phyloP scores from a whole-genome alignment of 345 rosid genomes.

The Acer campestre region DNA sequence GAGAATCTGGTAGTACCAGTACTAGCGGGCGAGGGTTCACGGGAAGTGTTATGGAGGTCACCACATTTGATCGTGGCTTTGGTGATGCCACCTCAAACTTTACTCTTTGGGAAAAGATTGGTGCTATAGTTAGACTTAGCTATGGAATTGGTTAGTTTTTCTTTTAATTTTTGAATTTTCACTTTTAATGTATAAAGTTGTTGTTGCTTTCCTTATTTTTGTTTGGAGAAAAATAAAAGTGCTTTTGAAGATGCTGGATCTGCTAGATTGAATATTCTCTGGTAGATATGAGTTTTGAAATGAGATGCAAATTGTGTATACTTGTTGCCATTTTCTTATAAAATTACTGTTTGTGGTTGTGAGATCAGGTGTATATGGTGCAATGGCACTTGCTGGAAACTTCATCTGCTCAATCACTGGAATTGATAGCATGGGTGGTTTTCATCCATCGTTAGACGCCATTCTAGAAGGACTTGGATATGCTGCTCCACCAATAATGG shows the following conservation, averaged over 20 bases:
- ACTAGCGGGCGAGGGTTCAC: constrained; percentile 38
- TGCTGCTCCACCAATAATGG: constrained; percentile 94
- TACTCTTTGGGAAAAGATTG: constrained; percentile 91
- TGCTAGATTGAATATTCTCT: no score
- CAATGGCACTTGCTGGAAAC: constrained; percentile 86
- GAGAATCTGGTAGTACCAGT: constrained; percentile 27
- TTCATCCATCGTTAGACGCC: constrained; percentile 73
- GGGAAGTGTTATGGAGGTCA: constrained; percentile 70
- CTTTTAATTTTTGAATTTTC: neutral
- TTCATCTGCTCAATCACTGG: constrained; percentile 91
- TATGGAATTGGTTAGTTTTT: constrained; percentile 77
- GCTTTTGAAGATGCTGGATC: no score
- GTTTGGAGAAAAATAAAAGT: no score
- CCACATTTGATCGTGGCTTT: constrained; percentile 70
- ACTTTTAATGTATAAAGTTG: neutral
- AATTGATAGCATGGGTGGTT: constrained; percentile 83
- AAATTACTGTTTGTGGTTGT: neutral
- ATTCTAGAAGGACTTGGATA: constrained; percentile 83
- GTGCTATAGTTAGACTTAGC: constrained; percentile 81
- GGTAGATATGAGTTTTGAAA: neutral
- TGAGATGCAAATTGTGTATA: neutral
- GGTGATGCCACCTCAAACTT: constrained; percentile 58
- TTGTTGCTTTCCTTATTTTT: neutral
- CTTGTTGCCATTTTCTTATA: neutral
- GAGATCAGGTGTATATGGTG: constrained; percentile 80